phyloP scores from a whole-genome alignment of 495 filamentous ascomycete genomes.

The Neurospora sp. region DNA sequence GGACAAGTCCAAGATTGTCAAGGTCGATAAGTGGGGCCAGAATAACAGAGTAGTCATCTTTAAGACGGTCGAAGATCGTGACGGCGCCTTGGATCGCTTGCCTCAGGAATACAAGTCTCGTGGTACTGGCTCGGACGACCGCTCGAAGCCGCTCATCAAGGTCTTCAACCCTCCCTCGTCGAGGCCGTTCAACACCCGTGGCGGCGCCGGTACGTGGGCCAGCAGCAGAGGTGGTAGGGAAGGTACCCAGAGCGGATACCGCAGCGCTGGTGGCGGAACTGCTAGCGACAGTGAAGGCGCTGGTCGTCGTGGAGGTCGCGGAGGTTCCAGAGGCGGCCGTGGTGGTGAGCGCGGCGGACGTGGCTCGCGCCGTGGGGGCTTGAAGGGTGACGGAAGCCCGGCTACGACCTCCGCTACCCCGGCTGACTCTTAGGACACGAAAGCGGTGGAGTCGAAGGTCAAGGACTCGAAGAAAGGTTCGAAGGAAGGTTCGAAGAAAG shows the following conservation, averaged over 20 bases:
- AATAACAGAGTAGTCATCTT: conserved; percentile 76
- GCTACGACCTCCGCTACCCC: conserved; percentile 40
- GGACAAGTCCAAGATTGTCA: conserved; percentile 64
- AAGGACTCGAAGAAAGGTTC: neutral
- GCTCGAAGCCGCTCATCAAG: conserved; percentile 68
- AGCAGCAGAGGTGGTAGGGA: conserved; percentile 47
- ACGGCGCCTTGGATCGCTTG: conserved; percentile 60
- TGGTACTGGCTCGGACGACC: conserved; percentile 42
- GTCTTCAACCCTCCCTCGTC: conserved; percentile 59
- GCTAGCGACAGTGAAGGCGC: conserved; percentile 74
- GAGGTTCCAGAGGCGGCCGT: conserved; percentile 48
- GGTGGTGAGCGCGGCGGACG: conserved; percentile 45
- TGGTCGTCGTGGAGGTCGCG: conserved; percentile 54
- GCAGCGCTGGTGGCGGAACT: conserved; percentile 50
- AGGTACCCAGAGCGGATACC: conserved; percentile 54
- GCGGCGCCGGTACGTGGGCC: conserved; percentile 66
- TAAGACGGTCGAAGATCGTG: conserved; percentile 63
- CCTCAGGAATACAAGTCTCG: conserved; percentile 64
- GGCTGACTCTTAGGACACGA: conserved; percentile 35
- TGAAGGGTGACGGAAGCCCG: conserved; percentile 45
- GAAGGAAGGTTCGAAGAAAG: neutral
- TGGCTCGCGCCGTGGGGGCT: conserved; percentile 49
- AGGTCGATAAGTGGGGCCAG: conserved; percentile 67
- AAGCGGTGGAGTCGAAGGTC: neutral
- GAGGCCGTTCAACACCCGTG: conserved; percentile 39